These are phyloP conservation scores for Clonostachys rhizophaga DNA, from an alignment of 2,329 filamentous ascomycete genomes.

Conservation along the genomic window DNA sequence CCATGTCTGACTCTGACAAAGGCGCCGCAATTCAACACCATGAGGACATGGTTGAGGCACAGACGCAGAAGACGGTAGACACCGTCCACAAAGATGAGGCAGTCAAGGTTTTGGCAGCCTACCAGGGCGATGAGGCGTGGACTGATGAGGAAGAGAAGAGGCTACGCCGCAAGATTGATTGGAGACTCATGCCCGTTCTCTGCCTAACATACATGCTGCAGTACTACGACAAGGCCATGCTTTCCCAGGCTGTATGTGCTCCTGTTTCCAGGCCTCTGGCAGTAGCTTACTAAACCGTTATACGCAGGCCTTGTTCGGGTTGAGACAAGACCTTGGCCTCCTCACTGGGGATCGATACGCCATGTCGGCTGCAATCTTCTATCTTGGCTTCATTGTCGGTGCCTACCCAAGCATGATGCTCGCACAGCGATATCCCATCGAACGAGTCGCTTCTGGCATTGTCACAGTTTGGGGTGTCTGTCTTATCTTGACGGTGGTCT, in stretches of 20 bases:
- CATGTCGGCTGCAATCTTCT: slow-evolving; percentile 13
- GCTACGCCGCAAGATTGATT: slow-evolving; percentile 38
- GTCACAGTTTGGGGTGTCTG: slow-evolving; percentile 22
- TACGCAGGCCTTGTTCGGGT: not conserved
- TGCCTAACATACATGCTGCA: slow-evolving; percentile 40
- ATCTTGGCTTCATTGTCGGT: slow-evolving; percentile 9
- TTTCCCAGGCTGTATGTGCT: slow-evolving; percentile 38
- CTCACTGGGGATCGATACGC: slow-evolving; percentile 15
- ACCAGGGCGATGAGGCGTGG: too few relatives aligned
- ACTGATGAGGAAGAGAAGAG: slow-evolving; percentile 6
- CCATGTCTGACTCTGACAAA: too few relatives aligned
- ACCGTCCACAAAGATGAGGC: too few relatives aligned
- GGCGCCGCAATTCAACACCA: too few relatives aligned
- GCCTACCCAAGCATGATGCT: slow-evolving; percentile 12
- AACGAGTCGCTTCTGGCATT: slow-evolving; percentile 17
- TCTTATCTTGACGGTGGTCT: slow-evolving; percentile 31
- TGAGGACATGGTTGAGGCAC: too few relatives aligned
- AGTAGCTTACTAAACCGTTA: too few relatives aligned
- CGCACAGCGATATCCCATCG: slow-evolving; percentile 19
- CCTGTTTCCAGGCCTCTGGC: slow-evolving; percentile 2
- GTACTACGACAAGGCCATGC: slow-evolving; percentile 47
- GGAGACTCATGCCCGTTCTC: slow-evolving; percentile 40
- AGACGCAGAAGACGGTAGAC: too few relatives aligned
- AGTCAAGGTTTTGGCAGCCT: too few relatives aligned
- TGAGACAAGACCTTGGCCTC: slow-evolving; percentile 8